Evolutionary conservation across 2,329 filamentous ascomycete species (phyloP).

Genomic region (Fusarium succisae): DNA sequence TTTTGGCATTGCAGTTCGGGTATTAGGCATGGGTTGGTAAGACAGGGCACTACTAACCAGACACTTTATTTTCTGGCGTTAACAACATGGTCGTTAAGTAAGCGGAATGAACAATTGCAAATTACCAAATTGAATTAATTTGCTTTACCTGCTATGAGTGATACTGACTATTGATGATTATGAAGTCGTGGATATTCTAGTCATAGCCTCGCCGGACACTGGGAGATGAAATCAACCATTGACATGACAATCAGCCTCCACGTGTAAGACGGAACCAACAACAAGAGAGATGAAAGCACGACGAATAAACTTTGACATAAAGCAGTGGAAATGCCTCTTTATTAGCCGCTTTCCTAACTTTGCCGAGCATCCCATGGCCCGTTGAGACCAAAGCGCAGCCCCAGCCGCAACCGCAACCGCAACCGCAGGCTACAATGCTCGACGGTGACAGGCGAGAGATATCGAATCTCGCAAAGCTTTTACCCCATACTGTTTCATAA

Average conservation of each 20-base stretch:
- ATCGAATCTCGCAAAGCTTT: conserved; percentile 33
- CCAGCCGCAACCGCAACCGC: background rate
- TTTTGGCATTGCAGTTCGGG: background rate
- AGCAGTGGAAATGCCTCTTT: conserved; percentile 8
- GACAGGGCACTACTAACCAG: background rate
- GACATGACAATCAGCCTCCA: conserved; percentile 3
- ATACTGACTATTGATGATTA: background rate
- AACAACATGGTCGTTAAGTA: background rate
- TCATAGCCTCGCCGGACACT: background rate
- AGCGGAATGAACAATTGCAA: background rate
- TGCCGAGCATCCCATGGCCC: background rate
- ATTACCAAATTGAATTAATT: background rate
- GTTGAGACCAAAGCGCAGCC: background rate
- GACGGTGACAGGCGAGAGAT: conserved; percentile 41
- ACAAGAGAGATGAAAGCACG: background rate
- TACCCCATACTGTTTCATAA: conserved; percentile 47
- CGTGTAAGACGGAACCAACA: conserved; percentile 16
- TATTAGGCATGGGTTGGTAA: background rate
- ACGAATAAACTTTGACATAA: background rate
- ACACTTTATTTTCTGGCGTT: background rate
- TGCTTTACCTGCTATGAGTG: background rate
- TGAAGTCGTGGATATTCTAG: background rate
- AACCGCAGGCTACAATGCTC: conserved; percentile 15
- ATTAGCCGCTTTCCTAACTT: background rate
- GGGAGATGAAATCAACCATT: conserved; percentile 5